A percentile compares a stretch with the other conserved stretches of the same genome.
Evolutionary conservation across 441 rosid species (phyloP).

Genomic region (Populus hybrid): DNA sequence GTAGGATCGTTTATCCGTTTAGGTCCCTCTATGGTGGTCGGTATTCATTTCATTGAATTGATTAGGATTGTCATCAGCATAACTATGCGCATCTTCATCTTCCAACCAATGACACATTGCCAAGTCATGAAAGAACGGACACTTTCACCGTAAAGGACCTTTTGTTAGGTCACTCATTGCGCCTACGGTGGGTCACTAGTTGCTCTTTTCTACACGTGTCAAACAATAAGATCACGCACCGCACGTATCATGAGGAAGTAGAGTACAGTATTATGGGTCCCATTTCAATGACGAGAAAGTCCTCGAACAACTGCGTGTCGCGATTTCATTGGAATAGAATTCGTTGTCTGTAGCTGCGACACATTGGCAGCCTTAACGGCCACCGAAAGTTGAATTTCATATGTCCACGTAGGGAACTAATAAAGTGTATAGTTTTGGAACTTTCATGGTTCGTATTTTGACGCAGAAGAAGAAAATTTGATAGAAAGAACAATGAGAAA

Average conservation of each 20-base stretch:
- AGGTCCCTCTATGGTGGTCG: background rate
- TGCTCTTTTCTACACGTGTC: background rate
- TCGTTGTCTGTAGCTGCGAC: background rate
- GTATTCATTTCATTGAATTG: background rate
- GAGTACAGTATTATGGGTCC: background rate
- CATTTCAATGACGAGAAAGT: background rate
- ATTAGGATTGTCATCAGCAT: background rate
- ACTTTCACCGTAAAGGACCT: background rate
- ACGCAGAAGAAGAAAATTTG: background rate
- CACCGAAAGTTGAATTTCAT: conserved; percentile 12
- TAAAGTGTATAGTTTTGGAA: background rate
- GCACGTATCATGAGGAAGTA: background rate
- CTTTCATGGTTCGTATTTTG: background rate
- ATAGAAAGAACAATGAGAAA: background rate
- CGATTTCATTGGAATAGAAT: background rate
- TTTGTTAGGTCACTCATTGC: background rate
- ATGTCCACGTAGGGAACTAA: background rate
- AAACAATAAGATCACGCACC: background rate
- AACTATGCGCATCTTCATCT: background rate
- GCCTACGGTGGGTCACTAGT: background rate
- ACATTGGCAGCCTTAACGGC: background rate
- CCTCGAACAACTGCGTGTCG: conserved; percentile 11
- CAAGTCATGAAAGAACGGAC: background rate
- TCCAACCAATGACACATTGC: background rate
- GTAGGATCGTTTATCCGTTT: background rate